Percentiles rank a stretch among this genome's conserved stretches.
phyloP scores from a whole-genome alignment of 202 grass and related monocot genomes.

The Setaria italica region DNA sequence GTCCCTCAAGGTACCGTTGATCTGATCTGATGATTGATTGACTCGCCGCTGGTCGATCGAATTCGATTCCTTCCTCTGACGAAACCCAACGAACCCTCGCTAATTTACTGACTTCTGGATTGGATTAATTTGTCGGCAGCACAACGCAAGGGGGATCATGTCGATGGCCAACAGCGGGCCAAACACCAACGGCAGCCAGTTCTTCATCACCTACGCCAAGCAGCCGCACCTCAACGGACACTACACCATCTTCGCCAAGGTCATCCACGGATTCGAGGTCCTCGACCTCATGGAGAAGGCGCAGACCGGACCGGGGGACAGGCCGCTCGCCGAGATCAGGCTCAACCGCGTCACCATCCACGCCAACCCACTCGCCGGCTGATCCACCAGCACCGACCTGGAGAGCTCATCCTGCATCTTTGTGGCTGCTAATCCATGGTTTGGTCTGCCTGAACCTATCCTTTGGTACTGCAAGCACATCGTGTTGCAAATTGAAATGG shows the following conservation, averaged over 20 bases:
- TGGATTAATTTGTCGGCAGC: slow-evolving; percentile 34
- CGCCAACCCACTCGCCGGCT: slow-evolving; percentile 83
- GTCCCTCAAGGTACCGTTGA: slow-evolving; percentile 67
- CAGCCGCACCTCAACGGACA: slow-evolving; percentile 96
- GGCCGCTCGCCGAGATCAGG: slow-evolving; percentile 91
- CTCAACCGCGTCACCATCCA: slow-evolving; percentile 94
- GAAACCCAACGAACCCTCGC: background rate
- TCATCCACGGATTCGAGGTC: slow-evolving; percentile 97
- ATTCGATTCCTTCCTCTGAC: background rate
- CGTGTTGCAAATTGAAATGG: background rate
- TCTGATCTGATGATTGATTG: no score
- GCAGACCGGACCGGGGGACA: slow-evolving; percentile 73
- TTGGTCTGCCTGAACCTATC: background rate
- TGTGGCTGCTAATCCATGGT: background rate
- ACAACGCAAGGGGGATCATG: slow-evolving; percentile 79
- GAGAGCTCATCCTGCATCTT: background rate
- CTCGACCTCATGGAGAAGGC: slow-evolving; percentile 99
- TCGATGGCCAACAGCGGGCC: slow-evolving; percentile 92
- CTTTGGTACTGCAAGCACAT: background rate
- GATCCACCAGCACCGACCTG: background rate
- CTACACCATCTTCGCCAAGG: slow-evolving; percentile 96
- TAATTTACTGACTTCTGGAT: background rate
- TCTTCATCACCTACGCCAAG: slow-evolving; percentile 94
- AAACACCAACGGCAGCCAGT: slow-evolving; percentile 97
- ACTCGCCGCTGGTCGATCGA: no score